phyloP scores from a whole-genome alignment of 2,329 filamentous ascomycete genomes.

The Waltergamsia citrina region DNA sequence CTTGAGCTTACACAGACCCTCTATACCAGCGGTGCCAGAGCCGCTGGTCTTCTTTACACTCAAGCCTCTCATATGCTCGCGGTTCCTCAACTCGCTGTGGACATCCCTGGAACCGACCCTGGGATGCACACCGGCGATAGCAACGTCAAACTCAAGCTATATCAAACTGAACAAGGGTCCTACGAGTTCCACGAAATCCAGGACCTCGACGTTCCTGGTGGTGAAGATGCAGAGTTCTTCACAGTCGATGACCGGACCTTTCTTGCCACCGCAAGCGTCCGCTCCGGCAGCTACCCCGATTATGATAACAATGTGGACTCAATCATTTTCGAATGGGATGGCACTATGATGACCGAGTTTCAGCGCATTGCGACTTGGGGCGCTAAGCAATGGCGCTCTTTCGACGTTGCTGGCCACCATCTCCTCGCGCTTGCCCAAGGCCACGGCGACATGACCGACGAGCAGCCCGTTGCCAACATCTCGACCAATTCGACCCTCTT shows the following conservation, averaged over 20 bases:
- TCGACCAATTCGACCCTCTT: too few species aligned
- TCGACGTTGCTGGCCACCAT: slow-evolving; percentile 1
- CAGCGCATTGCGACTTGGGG: slow-evolving; percentile 3
- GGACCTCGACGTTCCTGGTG: slow-evolving; percentile 3
- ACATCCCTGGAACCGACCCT: background rate
- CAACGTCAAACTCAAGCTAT: background rate
- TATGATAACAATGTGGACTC: slow-evolving; percentile 2
- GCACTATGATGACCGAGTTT: slow-evolving; percentile 1
- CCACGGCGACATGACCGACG: background rate
- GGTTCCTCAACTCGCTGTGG: background rate
- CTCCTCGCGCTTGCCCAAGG: slow-evolving; percentile 4
- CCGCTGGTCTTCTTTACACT: too few species aligned
- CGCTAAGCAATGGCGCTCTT: slow-evolving; percentile 3
- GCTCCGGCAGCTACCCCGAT: slow-evolving; percentile 1
- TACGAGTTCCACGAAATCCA: slow-evolving; percentile 1
- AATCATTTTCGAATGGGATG: slow-evolving; percentile 4
- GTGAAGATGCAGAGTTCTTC: slow-evolving; percentile 5
- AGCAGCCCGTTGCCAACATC: too few species aligned
- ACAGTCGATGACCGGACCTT: slow-evolving; percentile 1
- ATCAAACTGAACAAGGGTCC: background rate
- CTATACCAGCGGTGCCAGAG: too few species aligned
- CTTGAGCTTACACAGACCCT: too few species aligned
- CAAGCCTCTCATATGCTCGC: too few species aligned
- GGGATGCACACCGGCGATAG: slow-evolving; percentile 1
- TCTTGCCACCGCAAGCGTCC: slow-evolving; percentile 2